Evolutionary conservation across 2,329 filamentous ascomycete species (phyloP), one percentile per base, ranked within the genome.

Genomic region (Mollisia scopiformis): DNA sequence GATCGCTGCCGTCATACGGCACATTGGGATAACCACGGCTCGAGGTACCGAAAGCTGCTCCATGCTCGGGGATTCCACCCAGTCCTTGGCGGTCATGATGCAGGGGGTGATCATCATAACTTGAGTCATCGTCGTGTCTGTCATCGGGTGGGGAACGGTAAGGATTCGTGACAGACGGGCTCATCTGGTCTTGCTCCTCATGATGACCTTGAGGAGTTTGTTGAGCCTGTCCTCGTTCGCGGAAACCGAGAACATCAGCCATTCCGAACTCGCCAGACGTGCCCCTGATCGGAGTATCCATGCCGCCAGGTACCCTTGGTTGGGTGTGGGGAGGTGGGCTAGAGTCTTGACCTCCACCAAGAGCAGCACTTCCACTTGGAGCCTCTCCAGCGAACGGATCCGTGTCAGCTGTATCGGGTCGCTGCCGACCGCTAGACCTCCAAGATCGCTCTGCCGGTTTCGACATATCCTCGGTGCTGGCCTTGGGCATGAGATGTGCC

Each of bases 101-200:
- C 53, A 62, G 49, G 31, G 62, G 47, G 23, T 72, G 71, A 7
- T 57, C 66, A 16, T 71, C 71, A 55, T 65, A 71, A 21, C 62
- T 69, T 7, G 83, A 80, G 13, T 80, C 78, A 33, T 75, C 71
- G 47, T 89, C 84, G 49, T 83, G 81, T 19, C 85, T 84, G 51
- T 91, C 87, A 37, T 89, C 90, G 7, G 90, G 87, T 2, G 95
- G 95, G 74, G 94, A 98, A 66, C 93, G 91, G 73, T 95, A 99
- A 1, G 95, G 95, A 72, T 99, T 99, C 2, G 95, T 98, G 71
- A 96, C 92, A 0, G 93, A 95, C 11, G 95, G 95, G 73, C 94
- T 98, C 72, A 92, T 85, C 0, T 91, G 89, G 61, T 92, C 91
- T 66, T 88, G 81, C n/a, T 81, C 80, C 46, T 77, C 79, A 49